Conservation (phyloP, 2,329 filamentous ascomycete genomes). For the Teratosphaeriaceae sp. region DNA sequence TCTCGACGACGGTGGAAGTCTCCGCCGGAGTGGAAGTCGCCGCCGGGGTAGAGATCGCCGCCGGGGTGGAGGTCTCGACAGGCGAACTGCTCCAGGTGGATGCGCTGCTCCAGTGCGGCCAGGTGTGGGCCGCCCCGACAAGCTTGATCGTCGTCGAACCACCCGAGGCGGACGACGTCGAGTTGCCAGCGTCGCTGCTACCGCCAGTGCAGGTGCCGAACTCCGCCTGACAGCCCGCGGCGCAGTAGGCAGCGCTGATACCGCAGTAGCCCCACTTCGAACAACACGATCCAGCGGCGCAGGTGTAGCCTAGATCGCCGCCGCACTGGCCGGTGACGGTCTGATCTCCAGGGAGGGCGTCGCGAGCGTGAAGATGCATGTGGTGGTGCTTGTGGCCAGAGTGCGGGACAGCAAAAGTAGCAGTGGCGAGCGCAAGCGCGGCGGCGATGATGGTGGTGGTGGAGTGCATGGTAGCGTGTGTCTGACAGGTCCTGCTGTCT, state of each 20-base stretch:
- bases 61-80: neutral
- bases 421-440: constrained; percentile 10
- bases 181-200: constrained; percentile 4
- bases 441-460: constrained; percentile 9
- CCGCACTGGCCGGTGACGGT: constrained; percentile 15
- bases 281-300: constrained; percentile 16
- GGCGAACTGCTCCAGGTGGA: neutral
- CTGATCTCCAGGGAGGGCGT: constrained; percentile 7
- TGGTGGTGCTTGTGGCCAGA: constrained; percentile 5
- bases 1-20: neutral
- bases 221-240: constrained; percentile 19
- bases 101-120: neutral
- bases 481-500: constrained; percentile 10
- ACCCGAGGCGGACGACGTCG: constrained; percentile 1
- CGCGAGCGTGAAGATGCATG: constrained; percentile 1
- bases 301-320: constrained; percentile 12
- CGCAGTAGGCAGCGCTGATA: constrained; percentile 14
- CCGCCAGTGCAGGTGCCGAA: constrained; percentile 16
- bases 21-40: neutral
- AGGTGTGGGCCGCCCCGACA: neutral
- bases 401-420: constrained; percentile 15
- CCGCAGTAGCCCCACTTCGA: constrained; percentile 19
- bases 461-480: constrained; percentile 5
- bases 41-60: neutral
- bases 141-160: neutral